Base-by-base conservation (phyloP, 116 monocot genomes). In the Papilionanthe hybrid region DNA sequence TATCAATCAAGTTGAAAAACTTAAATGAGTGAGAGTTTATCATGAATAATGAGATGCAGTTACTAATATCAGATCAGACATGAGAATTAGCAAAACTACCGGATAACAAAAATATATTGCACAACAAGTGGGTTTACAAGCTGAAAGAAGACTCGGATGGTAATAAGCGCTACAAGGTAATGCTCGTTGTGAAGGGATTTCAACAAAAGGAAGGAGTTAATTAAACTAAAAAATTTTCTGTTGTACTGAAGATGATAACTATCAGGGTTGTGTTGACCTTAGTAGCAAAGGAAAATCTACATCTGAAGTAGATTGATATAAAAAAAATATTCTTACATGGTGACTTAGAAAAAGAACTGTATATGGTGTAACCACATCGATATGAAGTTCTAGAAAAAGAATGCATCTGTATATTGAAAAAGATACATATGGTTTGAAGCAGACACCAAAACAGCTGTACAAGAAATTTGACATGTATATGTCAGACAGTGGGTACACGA, bases 301-400 rank as follows among this genome's bases (percentile, higher is more conserved):
- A 77, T 19, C 19, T 77, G 20, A 55, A 77, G 77, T 17, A 77
- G 9, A 27, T 77, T 13, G 77, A 77, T 55, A 0, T 77, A 55
- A 77, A 77, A 4, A 77, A 13, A 2, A 15, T 28, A 3, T 77
- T 73, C 73, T 37, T 73, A 4, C 73, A 73, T 73, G 42, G 18
- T 13, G 11, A 71, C 37, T 23, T 71, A 37, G 49, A 49, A 20
- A 49, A 49, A 20, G 9, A 76, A 4, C 5, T 75, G 7, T 76
- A 76, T 28, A 76, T 76, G 75, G 22, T 25, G 19, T 50, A 76
- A 20, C 48, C 49, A 20, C 1, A 20, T 18, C 22, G 23, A 19
- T 76, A 49, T 10, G n/a, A 25, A 4, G 1, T 10, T 19, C 5
- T 20, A 48, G 45, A 49, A 48, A 20, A 76, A 9, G 20, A 75